Evolutionary conservation across 2,329 filamentous ascomycete genomes (phyloP).

Genomic region (Colletotrichum trifolii): DNA sequence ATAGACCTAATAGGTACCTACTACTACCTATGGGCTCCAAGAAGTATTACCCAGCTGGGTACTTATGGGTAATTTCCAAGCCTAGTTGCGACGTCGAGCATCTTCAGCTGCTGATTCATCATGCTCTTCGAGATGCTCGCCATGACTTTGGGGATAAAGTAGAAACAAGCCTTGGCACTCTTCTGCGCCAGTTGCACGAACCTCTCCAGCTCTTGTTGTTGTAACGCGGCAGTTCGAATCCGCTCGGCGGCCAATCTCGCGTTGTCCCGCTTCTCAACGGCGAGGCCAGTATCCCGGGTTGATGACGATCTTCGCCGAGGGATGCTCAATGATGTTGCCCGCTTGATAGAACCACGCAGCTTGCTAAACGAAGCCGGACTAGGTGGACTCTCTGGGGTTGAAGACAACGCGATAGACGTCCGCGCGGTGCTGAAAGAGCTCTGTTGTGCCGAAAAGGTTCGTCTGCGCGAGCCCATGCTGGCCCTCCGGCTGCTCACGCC

Average conservation of each 20-base stretch:
- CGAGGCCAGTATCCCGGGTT: too few species aligned
- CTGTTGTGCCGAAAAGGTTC: neutral
- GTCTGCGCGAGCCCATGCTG: neutral
- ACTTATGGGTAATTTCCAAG: too few species aligned
- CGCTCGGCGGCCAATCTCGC: neutral
- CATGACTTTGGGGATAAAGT: constrained; percentile 12
- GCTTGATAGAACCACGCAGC: constrained; percentile 9
- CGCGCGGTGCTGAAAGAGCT: constrained; percentile 2
- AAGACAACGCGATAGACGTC: constrained; percentile 3
- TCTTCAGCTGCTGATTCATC: constrained; percentile 8
- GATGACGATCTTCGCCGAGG: neutral
- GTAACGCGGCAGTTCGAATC: neutral
- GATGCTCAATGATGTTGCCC: neutral
- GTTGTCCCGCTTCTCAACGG: neutral
- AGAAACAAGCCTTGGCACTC: constrained; percentile 17
- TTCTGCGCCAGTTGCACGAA: constrained; percentile 1
- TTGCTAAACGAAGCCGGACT: constrained; percentile 1
- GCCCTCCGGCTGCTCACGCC: neutral
- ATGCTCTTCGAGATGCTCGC: neutral
- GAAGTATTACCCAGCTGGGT: too few species aligned
- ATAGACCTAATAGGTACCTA: too few species aligned
- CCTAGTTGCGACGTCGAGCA: constrained; percentile 1
- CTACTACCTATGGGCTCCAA: too few species aligned
- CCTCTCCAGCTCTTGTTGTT: neutral
- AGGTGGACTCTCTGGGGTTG: neutral